Evolutionary conservation across 805 yeast species (phyloP).

Genomic region (Hanseniaspora vineae): DNA sequence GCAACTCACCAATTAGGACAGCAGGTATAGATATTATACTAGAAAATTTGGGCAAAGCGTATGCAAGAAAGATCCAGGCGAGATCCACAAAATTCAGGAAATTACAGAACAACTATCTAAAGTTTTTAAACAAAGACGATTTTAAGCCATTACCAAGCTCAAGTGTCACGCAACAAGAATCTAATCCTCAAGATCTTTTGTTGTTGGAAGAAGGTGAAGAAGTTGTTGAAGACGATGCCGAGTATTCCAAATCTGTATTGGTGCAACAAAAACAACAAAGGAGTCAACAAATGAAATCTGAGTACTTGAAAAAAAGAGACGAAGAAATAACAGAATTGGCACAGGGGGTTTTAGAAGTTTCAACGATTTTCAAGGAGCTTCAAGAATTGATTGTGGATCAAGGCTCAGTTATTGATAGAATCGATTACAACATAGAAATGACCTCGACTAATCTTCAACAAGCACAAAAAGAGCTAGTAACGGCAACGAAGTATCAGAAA

Average conservation of each 20-base stretch:
- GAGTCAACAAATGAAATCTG: conserved; percentile 17
- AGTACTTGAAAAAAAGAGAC: conserved; percentile 47
- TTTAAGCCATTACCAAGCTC: conserved; percentile 32
- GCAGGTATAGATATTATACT: conserved; percentile 48
- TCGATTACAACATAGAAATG: conserved; percentile 79
- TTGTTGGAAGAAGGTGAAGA: conserved; percentile 23
- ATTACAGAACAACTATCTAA: conserved; percentile 79
- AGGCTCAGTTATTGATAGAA: conserved; percentile 85
- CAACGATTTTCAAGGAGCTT: conserved; percentile 86
- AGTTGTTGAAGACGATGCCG: conserved; percentile 25
- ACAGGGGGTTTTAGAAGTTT: conserved; percentile 85
- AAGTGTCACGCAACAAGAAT: conserved; percentile 4
- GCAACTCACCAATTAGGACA: conserved; percentile 17
- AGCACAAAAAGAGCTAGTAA: conserved; percentile 64
- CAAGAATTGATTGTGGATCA: conserved; percentile 89
- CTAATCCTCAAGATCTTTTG: conserved; percentile 6
- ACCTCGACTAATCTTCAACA: conserved; percentile 64
- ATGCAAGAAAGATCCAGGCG: conserved; percentile 77
- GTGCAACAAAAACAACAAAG: conserved; percentile 13
- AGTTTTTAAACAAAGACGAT: conserved; percentile 71
- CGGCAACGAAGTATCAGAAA: conserved; percentile 74
- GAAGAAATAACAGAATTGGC: conserved; percentile 84
- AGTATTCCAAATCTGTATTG: conserved; percentile 22
- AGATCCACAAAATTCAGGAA: conserved; percentile 68
- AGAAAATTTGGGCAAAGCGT: conserved; percentile 67